Evolutionary conservation across 2,329 filamentous ascomycete species (phyloP).

Genomic region (Phaeosphaeria sp.): DNA sequence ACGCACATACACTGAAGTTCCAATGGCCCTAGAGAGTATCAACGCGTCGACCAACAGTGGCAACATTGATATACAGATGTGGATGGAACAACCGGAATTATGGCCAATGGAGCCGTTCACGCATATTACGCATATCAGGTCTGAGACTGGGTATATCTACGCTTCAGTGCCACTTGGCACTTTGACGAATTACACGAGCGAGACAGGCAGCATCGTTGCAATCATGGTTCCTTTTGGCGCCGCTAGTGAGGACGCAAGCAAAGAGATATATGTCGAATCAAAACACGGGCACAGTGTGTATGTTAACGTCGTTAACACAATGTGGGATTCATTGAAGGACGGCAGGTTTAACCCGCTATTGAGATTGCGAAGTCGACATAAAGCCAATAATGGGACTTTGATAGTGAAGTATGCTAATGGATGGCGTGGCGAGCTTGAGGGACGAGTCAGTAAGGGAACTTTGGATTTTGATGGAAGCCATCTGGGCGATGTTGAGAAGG

Average conservation of each 20-base stretch:
- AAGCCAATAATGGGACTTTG: conserved; percentile 10
- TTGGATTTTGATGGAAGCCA: conserved; percentile 15
- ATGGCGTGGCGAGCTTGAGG: conserved; percentile 23
- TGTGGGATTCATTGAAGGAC: conserved; percentile 1
- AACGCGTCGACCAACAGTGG: not conserved
- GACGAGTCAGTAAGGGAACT: conserved; percentile 8
- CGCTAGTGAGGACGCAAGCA: not conserved
- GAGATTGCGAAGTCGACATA: conserved; percentile 17
- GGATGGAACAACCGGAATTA: not conserved
- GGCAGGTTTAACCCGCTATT: conserved; percentile 15
- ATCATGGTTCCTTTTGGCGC: not conserved
- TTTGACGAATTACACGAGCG: not conserved
- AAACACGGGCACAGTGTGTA: not conserved
- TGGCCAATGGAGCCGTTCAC: not conserved
- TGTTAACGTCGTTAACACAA: not conserved
- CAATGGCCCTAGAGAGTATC: not conserved
- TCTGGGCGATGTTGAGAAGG: conserved; percentile 12
- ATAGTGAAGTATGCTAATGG: conserved; percentile 10
- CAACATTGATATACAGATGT: not conserved
- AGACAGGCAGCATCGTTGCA: not conserved
- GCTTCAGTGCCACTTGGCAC: not conserved
- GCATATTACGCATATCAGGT: not conserved
- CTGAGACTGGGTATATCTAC: not conserved
- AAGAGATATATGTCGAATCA: not conserved
- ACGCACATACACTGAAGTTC: not conserved